These are phyloP conservation scores for Volvariella volvacea DNA, from an alignment of 1,284 basidiomycete species.

Conservation along the genomic window DNA sequence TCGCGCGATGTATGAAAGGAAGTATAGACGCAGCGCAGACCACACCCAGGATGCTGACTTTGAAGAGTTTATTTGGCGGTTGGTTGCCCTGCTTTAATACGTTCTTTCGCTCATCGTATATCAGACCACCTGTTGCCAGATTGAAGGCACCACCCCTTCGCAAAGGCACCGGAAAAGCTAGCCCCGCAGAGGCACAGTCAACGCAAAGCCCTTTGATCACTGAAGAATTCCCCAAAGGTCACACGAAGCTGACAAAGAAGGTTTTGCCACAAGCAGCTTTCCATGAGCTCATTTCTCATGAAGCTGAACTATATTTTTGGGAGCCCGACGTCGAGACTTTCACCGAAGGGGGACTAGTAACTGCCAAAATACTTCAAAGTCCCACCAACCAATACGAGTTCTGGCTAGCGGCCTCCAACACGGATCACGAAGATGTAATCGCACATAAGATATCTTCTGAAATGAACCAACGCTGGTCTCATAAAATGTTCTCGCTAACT, in stretches of 20 bases:
- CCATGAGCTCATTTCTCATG: constrained; percentile 12
- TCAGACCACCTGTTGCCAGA: constrained; percentile 1
- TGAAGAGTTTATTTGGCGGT: constrained; percentile 76
- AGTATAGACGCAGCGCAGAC: constrained; percentile 72
- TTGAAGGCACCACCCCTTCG: constrained; percentile 8
- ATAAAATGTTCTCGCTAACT: constrained; percentile 66
- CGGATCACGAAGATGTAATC: constrained; percentile 40
- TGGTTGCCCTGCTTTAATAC: constrained; percentile 21
- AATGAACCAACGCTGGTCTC: constrained; percentile 72
- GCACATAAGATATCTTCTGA: constrained; percentile 60
- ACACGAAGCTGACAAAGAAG: no score
- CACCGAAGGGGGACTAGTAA: constrained; percentile 66
- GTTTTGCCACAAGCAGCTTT: no score
- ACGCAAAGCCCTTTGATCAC: no score
- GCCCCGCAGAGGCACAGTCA: neutral
- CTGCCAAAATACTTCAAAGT: constrained; percentile 60
- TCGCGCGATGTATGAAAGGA: constrained; percentile 91
- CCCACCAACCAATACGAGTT: constrained; percentile 42
- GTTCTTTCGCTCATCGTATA: neutral
- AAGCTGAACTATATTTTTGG: constrained; percentile 68
- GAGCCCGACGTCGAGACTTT: constrained; percentile 67
- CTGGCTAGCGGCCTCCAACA: constrained; percentile 56
- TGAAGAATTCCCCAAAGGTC: neutral
- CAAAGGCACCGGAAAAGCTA: neutral
- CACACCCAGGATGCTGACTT: constrained; percentile 61